Base-by-base conservation (phyloP, 179 eudicot species). In the Beta macrorhiza region DNA sequence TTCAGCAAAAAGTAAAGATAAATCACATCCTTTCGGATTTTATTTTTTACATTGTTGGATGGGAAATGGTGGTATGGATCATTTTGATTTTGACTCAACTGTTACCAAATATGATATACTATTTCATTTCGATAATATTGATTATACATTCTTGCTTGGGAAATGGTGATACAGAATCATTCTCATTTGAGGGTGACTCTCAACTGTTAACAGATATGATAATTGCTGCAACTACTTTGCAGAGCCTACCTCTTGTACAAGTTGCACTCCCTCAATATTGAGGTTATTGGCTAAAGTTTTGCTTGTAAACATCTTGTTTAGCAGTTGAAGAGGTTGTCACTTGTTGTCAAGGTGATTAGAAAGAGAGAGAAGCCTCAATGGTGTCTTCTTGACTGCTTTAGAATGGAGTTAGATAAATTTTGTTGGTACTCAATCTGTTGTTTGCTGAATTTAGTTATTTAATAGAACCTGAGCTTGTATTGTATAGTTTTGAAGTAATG, bases 401-500 rank as follows among this genome's bases (percentile, higher is more conserved):
- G 1, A 19, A 65, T 32, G 77, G 7, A 62, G 7, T 55, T 17
- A 63, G 61, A 56, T 82, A 29, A 10, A 56, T 45, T 37, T 58
- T 52, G 22, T 63, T 72, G 5, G 22, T 59, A 51, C 29, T 72
- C 5, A 62, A 55, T 64, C 8, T 70, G 67, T 69, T 71, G 49
- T 22, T 67, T 61, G 55, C 74, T 44, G 64, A 65, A 74, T 11
- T 55, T 37, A 37, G 42, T 37, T 37, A 37, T 37, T 37, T 77
- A 55, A 22, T 58, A 74, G 78, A 69, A 19, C 74, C 47, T 72
- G 45, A 53, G 75, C 45, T 29, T 71, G 71, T 68, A 29, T 56
- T 68, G 42, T 78, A 4, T 81, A 49, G 22, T 19, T 78, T 45
- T 73, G 51, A 80, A 69, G 13, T 14, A 1, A 45, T 44, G 16